Evolutionary conservation across 805 yeast genomes (phyloP), one percentile per base, ranked within the genome.

Genomic region (Blastobotrys mokoenaii): DNA sequence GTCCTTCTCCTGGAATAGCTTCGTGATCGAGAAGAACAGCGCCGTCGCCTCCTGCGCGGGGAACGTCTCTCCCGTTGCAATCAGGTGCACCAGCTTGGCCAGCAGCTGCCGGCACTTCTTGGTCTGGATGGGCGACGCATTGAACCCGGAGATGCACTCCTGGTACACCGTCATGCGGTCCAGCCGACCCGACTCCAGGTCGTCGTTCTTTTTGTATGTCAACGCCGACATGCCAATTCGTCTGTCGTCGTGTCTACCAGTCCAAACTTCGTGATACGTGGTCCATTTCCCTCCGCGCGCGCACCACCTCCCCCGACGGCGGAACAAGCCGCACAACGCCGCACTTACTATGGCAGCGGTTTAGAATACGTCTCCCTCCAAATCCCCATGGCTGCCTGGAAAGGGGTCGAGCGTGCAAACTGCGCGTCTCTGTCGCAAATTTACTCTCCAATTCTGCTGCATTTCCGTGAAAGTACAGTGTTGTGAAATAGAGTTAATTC

Each of bases 151-250:
- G 60, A 86, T 71, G 71, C 97, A 89, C 63, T 89, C 96, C 68
- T 93, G 98, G 65, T 84, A 90, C 51, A 93, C 89, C 9, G 96
- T 82, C 97, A 93, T 93, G 68, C 89, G 89, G 68, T 93, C 97
- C 46, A 95, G 94, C 55, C 76, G 65, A 46, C 82, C 80, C 41
- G 82, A 71, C 54, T 75, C 85, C 46, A 76, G 62, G 62, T 84
- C 87, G 60, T 88, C 96, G 66, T 75, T 78, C 69, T 85, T 84
- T 70, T 87, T 88, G 68, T 85, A 87, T 38, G 84, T 72, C 54
- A 72, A 79, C 33, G 41, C 41, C 31, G 41, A 38, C 41, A 38
- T 37, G 8, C 22, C 14, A 11, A 11, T 33, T 33, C 7, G 16
- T 33, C 27, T 8, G 27, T 22, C 7, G 27, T 22, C 27, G 27